phyloP scores from a whole-genome alignment of 495 filamentous ascomycete species.

The Corynascus novoguineensis region DNA sequence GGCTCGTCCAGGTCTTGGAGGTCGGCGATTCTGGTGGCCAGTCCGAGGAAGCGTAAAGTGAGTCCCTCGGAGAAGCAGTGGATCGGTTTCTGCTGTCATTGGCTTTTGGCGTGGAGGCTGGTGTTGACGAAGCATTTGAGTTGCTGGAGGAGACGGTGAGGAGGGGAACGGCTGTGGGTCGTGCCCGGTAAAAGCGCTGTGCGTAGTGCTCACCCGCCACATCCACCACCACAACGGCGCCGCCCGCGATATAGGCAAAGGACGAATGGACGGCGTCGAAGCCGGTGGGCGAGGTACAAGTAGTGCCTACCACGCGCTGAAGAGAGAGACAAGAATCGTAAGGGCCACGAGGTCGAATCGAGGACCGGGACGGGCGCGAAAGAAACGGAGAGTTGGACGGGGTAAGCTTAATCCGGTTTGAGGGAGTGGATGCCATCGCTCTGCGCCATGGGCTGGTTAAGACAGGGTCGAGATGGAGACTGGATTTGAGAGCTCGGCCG shows the following conservation, averaged over 20 bases:
- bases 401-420: slow-evolving; percentile 65
- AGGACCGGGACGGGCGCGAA: slow-evolving; percentile 56
- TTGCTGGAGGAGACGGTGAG: slow-evolving; percentile 40
- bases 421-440: slow-evolving; percentile 53
- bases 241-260: slow-evolving; percentile 89
- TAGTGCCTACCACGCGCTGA: slow-evolving; percentile 81
- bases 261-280: slow-evolving; percentile 74
- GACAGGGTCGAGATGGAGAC: not conserved
- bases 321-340: slow-evolving; percentile 59
- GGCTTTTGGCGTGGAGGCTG: slow-evolving; percentile 58
- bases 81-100: slow-evolving; percentile 58
- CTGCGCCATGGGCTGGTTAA: slow-evolving; percentile 45
- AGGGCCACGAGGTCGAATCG: slow-evolving; percentile 37
- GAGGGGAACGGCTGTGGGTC: slow-evolving; percentile 68
- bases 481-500: slow-evolving; percentile 7
- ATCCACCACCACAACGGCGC: slow-evolving; percentile 83
- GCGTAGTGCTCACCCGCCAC: slow-evolving; percentile 66
- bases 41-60: slow-evolving; percentile 39
- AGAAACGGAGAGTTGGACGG: slow-evolving; percentile 73
- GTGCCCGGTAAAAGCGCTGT: slow-evolving; percentile 86
- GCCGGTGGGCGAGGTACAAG: slow-evolving; percentile 74
- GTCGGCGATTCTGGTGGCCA: slow-evolving; percentile 58
- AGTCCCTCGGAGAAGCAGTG: slow-evolving; percentile 52
- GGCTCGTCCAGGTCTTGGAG: slow-evolving; percentile 69
- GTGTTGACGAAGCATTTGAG: slow-evolving; percentile 41